A percentile compares a stretch with the other conserved stretches of the same genome.
These are phyloP conservation scores for Neonectria punicea DNA, from an alignment of 2,329 filamentous ascomycete genomes.

Conservation along the genomic window DNA sequence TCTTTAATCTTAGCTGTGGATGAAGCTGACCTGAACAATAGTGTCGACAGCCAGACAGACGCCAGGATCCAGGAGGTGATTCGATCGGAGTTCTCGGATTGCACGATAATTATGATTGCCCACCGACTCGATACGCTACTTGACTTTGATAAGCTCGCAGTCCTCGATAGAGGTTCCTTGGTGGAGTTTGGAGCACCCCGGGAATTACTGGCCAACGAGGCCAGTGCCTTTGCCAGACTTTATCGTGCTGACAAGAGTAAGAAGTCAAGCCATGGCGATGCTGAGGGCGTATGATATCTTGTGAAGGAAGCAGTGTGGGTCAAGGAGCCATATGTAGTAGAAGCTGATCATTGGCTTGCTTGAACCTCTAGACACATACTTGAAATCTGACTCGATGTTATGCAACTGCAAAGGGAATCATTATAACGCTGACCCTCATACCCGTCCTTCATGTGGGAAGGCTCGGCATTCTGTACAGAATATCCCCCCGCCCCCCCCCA, in stretches of 20 bases:
- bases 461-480: too few relatives aligned
- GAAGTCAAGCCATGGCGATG: neutral
- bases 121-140: slow-evolving; percentile 47
- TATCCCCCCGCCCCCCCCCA: too few relatives aligned
- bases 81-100: slow-evolving; percentile 43
- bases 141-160: slow-evolving; percentile 48
- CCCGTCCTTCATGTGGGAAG: too few relatives aligned
- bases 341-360: neutral
- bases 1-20: neutral
- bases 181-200: slow-evolving; percentile 44
- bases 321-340: neutral
- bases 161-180: slow-evolving; percentile 44
- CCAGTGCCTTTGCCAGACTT: slow-evolving; percentile 38
- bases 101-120: slow-evolving; percentile 50
- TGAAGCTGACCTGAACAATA: slow-evolving; percentile 24
- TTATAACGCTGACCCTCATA: too few relatives aligned
- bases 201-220: slow-evolving; percentile 34
- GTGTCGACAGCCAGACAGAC: slow-evolving; percentile 46
- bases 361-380: too few relatives aligned
- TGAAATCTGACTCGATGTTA: too few relatives aligned
- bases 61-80: slow-evolving; percentile 45
- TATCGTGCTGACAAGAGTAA: slow-evolving; percentile 39
- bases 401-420: too few relatives aligned
- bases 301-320: neutral
- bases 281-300: neutral